Base-by-base conservation (phyloP, 441 rosid species). In the Capsella rubella region DNA sequence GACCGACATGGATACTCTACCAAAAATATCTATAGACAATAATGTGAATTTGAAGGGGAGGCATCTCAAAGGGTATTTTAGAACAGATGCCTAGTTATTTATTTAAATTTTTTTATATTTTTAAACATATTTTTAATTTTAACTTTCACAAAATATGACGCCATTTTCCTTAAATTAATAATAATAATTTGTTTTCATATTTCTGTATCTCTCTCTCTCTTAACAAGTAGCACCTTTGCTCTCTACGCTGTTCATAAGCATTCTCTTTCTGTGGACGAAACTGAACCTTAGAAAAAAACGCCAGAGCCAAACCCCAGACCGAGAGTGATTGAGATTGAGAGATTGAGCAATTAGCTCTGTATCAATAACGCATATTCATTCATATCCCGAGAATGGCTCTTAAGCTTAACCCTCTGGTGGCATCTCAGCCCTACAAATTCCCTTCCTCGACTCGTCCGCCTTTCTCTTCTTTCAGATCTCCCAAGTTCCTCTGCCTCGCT, bases 401-500 rank as follows among this genome's bases (percentile, higher is more conserved):
- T 72, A 91, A 86, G 81, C 80, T 88, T 71, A 87, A 83, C 66
- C 83, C 85, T 29, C 79, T 83, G 69, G 32, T 71, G 55, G 55
- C 55, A 64, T 76, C 82, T 34, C 92, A 84, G 56, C 78, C 87
- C 21, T 87, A 77, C 78, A 83, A 75, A 62, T 62, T 86, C 32
- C 78, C 91, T 66, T 83, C 84, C 64, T 84, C 85, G 70, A 76
- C 84, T 58, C 83, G 81, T 45, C 97, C 90, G 25, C 82, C 89
- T 59, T 72, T 77, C 82, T 79, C 81, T 73, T 61, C 75, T 62
- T 65, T 73, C 86, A 87, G 96, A 93, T 91, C 97, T 88, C 86
- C 95, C 21, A 87, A 76, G 82, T 78, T 89, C 67, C 78, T 72
- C 54, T 90, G 86, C 87, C 49, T 87, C 90, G 80, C 84, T 79